Conservation (phyloP, 331 rosid species). For the Spiraea crenata region DNA sequence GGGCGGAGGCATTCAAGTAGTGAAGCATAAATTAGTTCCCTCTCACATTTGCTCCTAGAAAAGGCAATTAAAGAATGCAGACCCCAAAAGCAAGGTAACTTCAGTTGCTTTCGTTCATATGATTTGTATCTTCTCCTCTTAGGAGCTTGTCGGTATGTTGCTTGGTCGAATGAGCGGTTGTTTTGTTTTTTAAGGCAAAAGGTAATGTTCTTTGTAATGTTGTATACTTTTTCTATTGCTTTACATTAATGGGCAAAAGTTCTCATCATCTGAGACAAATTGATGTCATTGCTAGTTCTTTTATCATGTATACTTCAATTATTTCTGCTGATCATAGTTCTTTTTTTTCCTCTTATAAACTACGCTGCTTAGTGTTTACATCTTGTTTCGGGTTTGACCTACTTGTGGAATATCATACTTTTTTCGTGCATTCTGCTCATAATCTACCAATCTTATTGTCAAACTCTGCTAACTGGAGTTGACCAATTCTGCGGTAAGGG, state of each 20-base stretch:
- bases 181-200: conserved; percentile 11
- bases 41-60: conserved; percentile 30
- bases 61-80: conserved; percentile 60
- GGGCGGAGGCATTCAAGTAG: conserved; percentile 71
- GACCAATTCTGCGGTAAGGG: conserved; percentile 13
- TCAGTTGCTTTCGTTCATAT: background rate
- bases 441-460: background rate
- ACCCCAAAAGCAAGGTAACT: conserved; percentile 90
- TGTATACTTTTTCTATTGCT: background rate
- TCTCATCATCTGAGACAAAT: background rate
- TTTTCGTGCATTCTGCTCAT: background rate
- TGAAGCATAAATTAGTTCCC: conserved; percentile 29
- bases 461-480: conserved; percentile 14
- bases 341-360: background rate
- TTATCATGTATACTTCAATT: background rate
- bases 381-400: conserved; percentile 5
- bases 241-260: background rate
- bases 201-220: background rate
- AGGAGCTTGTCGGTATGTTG: conserved; percentile 20
- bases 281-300: background rate
- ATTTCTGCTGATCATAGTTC: background rate
- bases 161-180: conserved; percentile 2
- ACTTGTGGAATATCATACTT: conserved; percentile 8
- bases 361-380: background rate
- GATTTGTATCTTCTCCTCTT: conserved; percentile 20